phyloP scores from a whole-genome alignment of 345 rosid genomes.

The Hevea brasiliensis region DNA sequence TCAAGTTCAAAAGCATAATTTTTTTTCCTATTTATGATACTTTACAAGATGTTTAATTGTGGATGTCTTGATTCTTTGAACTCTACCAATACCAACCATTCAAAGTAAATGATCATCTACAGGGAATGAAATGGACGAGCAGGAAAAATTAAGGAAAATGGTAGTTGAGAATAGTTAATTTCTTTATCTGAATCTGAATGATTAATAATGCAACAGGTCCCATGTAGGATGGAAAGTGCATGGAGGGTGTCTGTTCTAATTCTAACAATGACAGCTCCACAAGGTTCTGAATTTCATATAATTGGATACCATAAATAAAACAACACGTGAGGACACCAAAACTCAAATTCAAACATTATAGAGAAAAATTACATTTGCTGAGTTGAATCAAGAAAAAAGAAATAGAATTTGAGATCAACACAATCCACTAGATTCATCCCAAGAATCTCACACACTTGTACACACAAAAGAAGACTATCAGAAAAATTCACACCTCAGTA shows the following conservation, averaged over 20 bases:
- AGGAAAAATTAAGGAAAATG: constrained; percentile 3
- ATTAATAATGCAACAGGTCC: constrained; percentile 6
- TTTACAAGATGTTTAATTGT: neutral
- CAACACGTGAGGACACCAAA: neutral
- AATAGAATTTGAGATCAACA: neutral
- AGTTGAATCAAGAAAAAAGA: neutral
- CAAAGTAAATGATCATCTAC: neutral
- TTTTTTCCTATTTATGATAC: neutral
- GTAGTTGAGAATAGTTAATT: constrained; percentile 22
- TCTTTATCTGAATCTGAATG: constrained; percentile 11
- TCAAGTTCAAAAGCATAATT: neutral
- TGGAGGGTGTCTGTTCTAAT: neutral
- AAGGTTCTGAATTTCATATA: neutral
- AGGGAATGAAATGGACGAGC: constrained; percentile 6
- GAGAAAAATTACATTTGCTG: neutral
- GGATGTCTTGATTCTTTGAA: neutral
- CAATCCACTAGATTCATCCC: neutral
- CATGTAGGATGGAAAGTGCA: constrained; percentile 1
- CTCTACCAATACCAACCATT: neutral
- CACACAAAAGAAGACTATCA: neutral
- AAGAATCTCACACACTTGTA: neutral
- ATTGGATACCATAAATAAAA: neutral
- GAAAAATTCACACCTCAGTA: neutral
- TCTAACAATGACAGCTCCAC: neutral
- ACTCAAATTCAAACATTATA: neutral